Evolutionary conservation across 2,329 filamentous ascomycete species (phyloP).

Genomic region (Daldinia sp.): DNA sequence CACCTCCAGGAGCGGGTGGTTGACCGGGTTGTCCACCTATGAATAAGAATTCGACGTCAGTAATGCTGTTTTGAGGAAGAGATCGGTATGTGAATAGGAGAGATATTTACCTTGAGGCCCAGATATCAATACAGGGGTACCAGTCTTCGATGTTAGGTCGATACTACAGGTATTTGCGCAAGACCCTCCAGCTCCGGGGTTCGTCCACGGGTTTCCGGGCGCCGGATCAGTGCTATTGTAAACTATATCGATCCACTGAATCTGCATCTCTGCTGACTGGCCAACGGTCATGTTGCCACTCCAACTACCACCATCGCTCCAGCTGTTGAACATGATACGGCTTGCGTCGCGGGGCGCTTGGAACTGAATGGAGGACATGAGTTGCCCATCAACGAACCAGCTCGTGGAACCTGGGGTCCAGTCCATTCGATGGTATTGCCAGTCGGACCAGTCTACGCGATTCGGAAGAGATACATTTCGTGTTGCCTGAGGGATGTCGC

Average conservation of each 20-base stretch:
- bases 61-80: background rate
- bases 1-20: constrained; percentile 25
- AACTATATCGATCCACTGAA: constrained; percentile 65
- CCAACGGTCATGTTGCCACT: constrained; percentile 58
- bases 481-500: constrained; percentile 58
- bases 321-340: constrained; percentile 63
- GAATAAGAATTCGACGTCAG: constrained; percentile 2
- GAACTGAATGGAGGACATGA: constrained; percentile 60
- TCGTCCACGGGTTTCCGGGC: constrained; percentile 34
- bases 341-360: constrained; percentile 62
- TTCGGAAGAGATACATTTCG: constrained; percentile 55
- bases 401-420: constrained; percentile 61
- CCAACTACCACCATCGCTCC: constrained; percentile 66
- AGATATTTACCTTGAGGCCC: constrained; percentile 28
- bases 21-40: constrained; percentile 20
- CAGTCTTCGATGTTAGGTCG: constrained; percentile 53
- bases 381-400: constrained; percentile 63
- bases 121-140: constrained; percentile 54
- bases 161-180: constrained; percentile 56
- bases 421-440: constrained; percentile 64
- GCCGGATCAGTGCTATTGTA: constrained; percentile 56
- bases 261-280: constrained; percentile 59
- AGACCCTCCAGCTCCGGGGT: constrained; percentile 32
- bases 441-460: constrained; percentile 58
- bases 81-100: background rate